Base-by-base conservation (phyloP, 2,329 filamentous ascomycete genomes). In the Sporothrix protearum region DNA sequence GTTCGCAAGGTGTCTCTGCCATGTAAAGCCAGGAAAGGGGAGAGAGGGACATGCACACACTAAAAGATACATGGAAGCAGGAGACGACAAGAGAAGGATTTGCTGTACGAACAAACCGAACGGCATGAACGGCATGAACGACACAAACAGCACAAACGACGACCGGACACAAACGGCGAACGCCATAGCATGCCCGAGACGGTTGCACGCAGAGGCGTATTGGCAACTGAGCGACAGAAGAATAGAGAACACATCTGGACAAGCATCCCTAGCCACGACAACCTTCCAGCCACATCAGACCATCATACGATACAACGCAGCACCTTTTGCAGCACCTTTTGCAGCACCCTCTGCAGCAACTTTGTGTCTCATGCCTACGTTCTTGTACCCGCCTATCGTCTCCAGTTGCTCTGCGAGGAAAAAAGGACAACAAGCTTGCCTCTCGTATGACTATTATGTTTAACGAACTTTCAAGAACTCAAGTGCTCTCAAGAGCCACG, bases 1-100 rank as follows among this genome's bases (percentile, higher is more conserved):
- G 68, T 63, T 70, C 68, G 68, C 36, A 5, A n/a, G 22, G 16
- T 69, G 25, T 59, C 53, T 69, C 39, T 68, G 49, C 49, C 22
- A 28, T 36, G 33, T n/a, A 8, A 36, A 36, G 33, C 33, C 33
- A 36, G 33, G 6, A 33, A 42, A 42, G 36, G n/a, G n/a, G 49
- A n/a, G 30, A n/a, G 33, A 10, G 6, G 10, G 14, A 25, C 25
- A n/a, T 19, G 12, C 22, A 33, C 39, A 25, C 12, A 36, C 59
- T 25, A 61, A 36, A 42, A 19, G 30, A 66, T 1, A 8, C 45
- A 30, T 14, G 8, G n/a, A 8, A 57, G 47, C 16, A 25, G 10
- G 25, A 33, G 25, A 57, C 10, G 3, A 28, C 53, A 33, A 22
- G 49, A 51, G 49, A 59, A 19, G 28, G 55, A 59, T 36, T 3